Percentiles rank a stretch among this genome's conserved stretches.
Conservation (phyloP, 108 stramenopile species). For the Pseudonitzschia pungens region DNA sequence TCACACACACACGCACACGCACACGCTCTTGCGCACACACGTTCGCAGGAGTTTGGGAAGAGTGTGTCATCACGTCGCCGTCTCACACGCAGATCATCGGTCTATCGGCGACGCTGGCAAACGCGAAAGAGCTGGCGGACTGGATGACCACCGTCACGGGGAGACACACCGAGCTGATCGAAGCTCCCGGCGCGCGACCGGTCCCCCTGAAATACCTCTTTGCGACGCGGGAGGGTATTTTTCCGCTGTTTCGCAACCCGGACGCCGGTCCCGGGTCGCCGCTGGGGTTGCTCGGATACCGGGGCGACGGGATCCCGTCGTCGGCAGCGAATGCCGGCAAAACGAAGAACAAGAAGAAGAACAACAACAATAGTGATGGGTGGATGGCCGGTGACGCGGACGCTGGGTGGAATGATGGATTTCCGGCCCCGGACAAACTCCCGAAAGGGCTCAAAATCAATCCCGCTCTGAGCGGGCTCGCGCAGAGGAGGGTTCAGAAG, state of each 20-base stretch:
- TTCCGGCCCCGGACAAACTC: slow-evolving; percentile 33
- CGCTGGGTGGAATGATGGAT: slow-evolving; percentile 16
- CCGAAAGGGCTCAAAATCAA: slow-evolving; percentile 71
- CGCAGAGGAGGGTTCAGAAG: slow-evolving; percentile 47
- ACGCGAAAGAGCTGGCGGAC: slow-evolving; percentile 62
- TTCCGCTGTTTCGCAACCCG: slow-evolving; percentile 74
- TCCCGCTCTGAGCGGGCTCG: slow-evolving; percentile 49
- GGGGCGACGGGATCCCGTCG: slow-evolving; percentile 58
- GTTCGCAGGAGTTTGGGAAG: slow-evolving; percentile 85
- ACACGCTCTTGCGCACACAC: too few relatives aligned
- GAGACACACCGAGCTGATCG: slow-evolving; percentile 71
- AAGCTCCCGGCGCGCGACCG: slow-evolving; percentile 79
- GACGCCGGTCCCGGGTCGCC: slow-evolving; percentile 81
- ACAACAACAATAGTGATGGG: too few relatives aligned
- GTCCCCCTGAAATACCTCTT: slow-evolving; percentile 91
- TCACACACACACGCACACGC: too few relatives aligned
- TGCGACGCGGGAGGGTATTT: slow-evolving; percentile 71
- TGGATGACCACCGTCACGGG: slow-evolving; percentile 85
- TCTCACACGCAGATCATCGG: slow-evolving; percentile 84
- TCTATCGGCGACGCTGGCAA: slow-evolving; percentile 88
- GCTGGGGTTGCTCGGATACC: slow-evolving; percentile 65
- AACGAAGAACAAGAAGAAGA: slow-evolving; percentile 33
- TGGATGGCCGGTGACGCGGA: too few relatives aligned
- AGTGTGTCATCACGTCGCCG: slow-evolving; percentile 87
- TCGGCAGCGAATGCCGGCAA: slow-evolving; percentile 21